phyloP scores from a whole-genome alignment of 768 basidiomycete species.

The Hortiboletus campestris region DNA sequence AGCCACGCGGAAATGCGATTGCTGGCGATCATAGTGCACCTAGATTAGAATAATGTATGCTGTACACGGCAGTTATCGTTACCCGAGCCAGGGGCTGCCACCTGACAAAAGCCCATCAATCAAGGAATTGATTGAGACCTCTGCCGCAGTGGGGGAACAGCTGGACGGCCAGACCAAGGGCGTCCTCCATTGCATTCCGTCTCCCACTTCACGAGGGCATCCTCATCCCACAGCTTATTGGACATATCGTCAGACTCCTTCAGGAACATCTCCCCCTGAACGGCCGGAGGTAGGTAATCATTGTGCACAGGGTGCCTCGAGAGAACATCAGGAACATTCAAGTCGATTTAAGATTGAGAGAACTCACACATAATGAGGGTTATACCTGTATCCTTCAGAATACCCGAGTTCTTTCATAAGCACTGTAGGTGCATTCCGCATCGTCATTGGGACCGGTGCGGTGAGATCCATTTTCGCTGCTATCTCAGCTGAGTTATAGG shows the following conservation, averaged over 20 bases:
- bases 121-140: not conserved
- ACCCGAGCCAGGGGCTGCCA: not conserved
- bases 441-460: conserved; percentile 62
- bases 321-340: conserved; percentile 1
- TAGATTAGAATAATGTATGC: not conserved
- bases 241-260: conserved; percentile 41
- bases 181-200: conserved; percentile 45
- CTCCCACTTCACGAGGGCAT: conserved; percentile 56
- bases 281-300: conserved; percentile 54
- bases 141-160: not conserved
- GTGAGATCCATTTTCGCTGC: conserved; percentile 53
- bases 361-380: conserved; percentile 56
- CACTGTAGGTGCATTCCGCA: conserved; percentile 76
- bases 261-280: conserved; percentile 45
- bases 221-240: conserved; percentile 61
- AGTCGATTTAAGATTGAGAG: not conserved
- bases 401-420: conserved; percentile 72
- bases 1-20: not conserved
- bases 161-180: conserved; percentile 44
- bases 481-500: conserved; percentile 66
- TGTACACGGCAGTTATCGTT: not conserved
- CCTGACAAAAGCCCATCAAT: not conserved
- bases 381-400: conserved; percentile 60
- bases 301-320: conserved; percentile 64
- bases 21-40: not conserved